Evolutionary conservation across 768 basidiomycete species (phyloP), one percentile per base, ranked within the genome.

Genomic region (Termitomyces sp.): DNA sequence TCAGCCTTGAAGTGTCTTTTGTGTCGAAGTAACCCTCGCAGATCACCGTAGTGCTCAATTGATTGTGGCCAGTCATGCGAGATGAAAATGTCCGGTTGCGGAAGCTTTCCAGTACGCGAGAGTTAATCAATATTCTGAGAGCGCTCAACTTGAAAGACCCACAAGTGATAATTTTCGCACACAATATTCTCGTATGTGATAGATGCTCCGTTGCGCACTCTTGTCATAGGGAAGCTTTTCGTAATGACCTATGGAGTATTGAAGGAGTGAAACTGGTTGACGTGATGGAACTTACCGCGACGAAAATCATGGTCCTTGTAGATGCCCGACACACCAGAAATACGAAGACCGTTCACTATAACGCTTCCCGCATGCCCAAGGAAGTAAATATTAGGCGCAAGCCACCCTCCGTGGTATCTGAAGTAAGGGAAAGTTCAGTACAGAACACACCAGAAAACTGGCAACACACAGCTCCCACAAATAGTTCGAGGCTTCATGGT

Each of bases 401-500:
- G 75, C 96, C 96, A 98, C 7, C 95, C 96, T 18, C 96, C 96
- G 67, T 98, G 92, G 73, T 94, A 98, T 60, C 94, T 96, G 57
- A 36, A 33, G 50, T 44, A 52, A 54, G 40, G 56, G 22, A 11
- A 36, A 15, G 9, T 32, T 50, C 16, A 52, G 18, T 13, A 44
- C 3, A 7, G 15, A 45, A 53, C 61, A 13, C 36, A 33, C n/a
- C n/a, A 36, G 5, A 40, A 20, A 32, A 39, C 6, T 8, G 20
- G 16, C 35, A 2, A 77, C 91, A 74, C 68, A 94, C 92, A 97
- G 75, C 73, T 99, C 97, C 90, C 93, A 96, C 77, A 98, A 81
- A 70, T 98, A 97, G 67, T 95, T 97, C 22, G 92, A 95, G 1
- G 94, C 94, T 75, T 98, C 97, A 72, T 98, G 97, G 70, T 98